Conservation (phyloP, 2,329 filamentous ascomycete genomes). For the Ophiostoma triangulosporum region DNA sequence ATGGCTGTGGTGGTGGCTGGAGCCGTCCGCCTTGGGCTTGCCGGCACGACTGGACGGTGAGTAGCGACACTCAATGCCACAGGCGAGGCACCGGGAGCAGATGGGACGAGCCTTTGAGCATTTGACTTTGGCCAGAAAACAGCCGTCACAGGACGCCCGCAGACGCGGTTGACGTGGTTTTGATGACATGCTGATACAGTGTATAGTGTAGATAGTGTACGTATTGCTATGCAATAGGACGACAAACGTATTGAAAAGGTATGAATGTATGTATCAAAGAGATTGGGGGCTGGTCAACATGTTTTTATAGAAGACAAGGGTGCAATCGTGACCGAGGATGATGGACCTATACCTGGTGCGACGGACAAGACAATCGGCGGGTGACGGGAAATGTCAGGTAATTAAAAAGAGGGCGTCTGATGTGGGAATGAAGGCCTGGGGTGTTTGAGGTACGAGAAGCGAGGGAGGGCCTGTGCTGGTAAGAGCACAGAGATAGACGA, state of each 20-base stretch:
- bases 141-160: constrained; percentile 36
- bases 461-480: background rate
- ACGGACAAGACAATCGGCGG: background rate
- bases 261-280: too few species aligned
- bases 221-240: constrained; percentile 7
- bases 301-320: constrained; percentile 1
- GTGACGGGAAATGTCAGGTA: background rate
- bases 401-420: background rate
- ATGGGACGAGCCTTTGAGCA: constrained; percentile 40
- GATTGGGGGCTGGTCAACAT: background rate
- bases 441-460: background rate
- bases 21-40: constrained; percentile 31
- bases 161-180: constrained; percentile 20
- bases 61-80: constrained; percentile 36
- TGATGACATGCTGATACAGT: too few species aligned
- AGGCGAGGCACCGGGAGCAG: constrained; percentile 36
- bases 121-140: constrained; percentile 43
- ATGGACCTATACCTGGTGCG: background rate
- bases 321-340: background rate
- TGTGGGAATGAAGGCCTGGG: background rate
- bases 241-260: background rate
- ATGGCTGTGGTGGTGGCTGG: constrained; percentile 11
- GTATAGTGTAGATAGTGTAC: constrained; percentile 7
- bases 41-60: constrained; percentile 38
- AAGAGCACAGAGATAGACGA: background rate